These are phyloP conservation scores for Ceriops decandra DNA, from an alignment of 345 rosid species.

Conservation along the genomic window DNA sequence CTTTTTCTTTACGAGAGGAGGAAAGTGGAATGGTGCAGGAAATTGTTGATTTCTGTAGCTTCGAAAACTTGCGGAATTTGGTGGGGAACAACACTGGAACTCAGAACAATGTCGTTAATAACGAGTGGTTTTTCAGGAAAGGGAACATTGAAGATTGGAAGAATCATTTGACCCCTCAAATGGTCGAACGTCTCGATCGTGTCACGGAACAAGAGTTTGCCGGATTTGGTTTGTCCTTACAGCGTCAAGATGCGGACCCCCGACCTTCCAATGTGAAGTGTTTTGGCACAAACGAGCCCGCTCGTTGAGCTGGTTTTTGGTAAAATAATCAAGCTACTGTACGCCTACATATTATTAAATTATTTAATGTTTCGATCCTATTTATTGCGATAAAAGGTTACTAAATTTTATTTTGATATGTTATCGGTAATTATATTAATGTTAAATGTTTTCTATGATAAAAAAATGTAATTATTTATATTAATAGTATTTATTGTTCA, in stretches of 20 bases:
- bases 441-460: no score
- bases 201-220: not conserved
- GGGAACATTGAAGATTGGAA: not conserved
- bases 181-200: not conserved
- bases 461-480: no score
- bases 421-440: no score
- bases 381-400: no score
- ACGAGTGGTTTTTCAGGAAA: not conserved
- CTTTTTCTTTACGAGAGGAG: not conserved
- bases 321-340: no score
- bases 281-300: no score
- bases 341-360: no score
- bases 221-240: not conserved
- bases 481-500: no score
- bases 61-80: slow-evolving; percentile 4
- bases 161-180: not conserved
- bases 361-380: no score
- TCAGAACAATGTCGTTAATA: not conserved
- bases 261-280: not conserved
- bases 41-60: slow-evolving; percentile 3
- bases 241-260: no score
- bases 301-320: no score
- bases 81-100: not conserved
- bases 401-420: no score
- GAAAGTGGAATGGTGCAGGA: not conserved